Percentiles rank a stretch among this genome's conserved stretches.
Conservation (phyloP, 208 protist genomes). For the Wallacemonas rigidus region DNA sequence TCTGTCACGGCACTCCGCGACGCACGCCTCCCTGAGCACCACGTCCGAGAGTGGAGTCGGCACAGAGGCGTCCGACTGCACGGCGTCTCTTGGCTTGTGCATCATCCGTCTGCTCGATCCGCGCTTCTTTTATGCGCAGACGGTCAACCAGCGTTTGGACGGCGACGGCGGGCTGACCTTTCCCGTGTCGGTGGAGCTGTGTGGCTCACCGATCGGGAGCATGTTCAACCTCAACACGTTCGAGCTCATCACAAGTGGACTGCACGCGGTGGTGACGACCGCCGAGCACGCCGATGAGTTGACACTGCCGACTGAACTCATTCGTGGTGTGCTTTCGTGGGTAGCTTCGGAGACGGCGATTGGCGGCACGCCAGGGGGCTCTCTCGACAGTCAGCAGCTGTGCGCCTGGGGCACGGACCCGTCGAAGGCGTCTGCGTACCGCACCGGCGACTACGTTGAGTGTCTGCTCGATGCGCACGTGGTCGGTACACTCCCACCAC, state of each 20-base stretch:
- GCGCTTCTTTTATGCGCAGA: conserved; percentile 7
- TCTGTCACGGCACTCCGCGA: not conserved
- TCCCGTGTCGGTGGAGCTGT: conserved; percentile 38
- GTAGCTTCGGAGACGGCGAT: conserved; percentile 1
- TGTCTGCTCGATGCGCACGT: conserved; percentile 10
- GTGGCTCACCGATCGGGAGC: conserved; percentile 39
- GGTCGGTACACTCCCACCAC: conserved; percentile 30
- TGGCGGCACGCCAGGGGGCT: not conserved
- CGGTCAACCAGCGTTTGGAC: not conserved
- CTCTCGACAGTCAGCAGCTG: not conserved
- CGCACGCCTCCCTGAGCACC: not conserved
- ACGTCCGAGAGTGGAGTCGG: not conserved
- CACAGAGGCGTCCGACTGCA: not conserved
- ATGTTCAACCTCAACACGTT: conserved; percentile 31
- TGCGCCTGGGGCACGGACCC: conserved; percentile 30
- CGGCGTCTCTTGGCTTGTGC: conserved; percentile 22
- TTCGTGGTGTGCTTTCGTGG: conserved; percentile 46
- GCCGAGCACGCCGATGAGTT: conserved; percentile 29
- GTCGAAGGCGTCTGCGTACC: conserved; percentile 21
- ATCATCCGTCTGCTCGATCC: conserved; percentile 32
- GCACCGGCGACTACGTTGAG: conserved; percentile 33
- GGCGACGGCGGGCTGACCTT: conserved; percentile 46
- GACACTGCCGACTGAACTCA: conserved; percentile 58
- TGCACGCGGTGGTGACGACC: conserved; percentile 34
- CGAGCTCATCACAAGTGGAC: conserved; percentile 23